phyloP scores from a whole-genome alignment of 1,284 basidiomycete genomes.

The Rhodotorula glutinis region DNA sequence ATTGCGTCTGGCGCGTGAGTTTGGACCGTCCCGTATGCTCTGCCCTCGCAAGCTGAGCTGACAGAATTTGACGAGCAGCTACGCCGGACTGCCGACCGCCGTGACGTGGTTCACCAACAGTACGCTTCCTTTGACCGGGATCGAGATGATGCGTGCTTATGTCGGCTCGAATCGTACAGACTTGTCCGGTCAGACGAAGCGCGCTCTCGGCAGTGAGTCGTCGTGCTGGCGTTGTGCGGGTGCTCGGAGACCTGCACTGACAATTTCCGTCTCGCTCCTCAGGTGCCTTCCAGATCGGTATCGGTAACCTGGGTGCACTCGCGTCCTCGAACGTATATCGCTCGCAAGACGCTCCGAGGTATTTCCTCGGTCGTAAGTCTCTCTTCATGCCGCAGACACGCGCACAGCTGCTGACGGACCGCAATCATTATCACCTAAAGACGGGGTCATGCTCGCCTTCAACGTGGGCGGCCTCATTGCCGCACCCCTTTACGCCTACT shows the following conservation, averaged over 20 bases:
- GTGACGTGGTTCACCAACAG: slow-evolving; percentile 65
- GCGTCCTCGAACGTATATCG: slow-evolving; percentile 48
- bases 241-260: no score
- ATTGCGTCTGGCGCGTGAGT: slow-evolving; percentile 11
- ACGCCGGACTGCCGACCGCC: slow-evolving; percentile 56
- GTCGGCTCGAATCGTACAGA: slow-evolving; percentile 38
- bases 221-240: no score
- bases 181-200: slow-evolving; percentile 64
- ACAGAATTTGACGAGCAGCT: neutral
- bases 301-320: slow-evolving; percentile 56
- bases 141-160: no score
- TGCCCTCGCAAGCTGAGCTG: no score
- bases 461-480: slow-evolving; percentile 61
- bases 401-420: neutral
- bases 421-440: slow-evolving; percentile 48
- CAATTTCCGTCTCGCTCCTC: neutral
- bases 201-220: slow-evolving; percentile 48
- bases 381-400: neutral
- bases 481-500: slow-evolving; percentile 55
- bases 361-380: slow-evolving; percentile 60
- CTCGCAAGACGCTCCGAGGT: slow-evolving; percentile 59
- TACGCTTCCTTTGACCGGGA: no score
- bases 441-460: slow-evolving; percentile 65
- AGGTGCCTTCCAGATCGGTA: slow-evolving; percentile 59
- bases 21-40: no score